phyloP scores from a whole-genome alignment of 176 grass and related monocot genomes.

The bread wheat (Triticum aestivum) region IWGSC_CS_RefSeq_v2.1 NC_057811.1:137690871-137691370 shows the following conservation, averaged over 20 bases:
- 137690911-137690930: conserved; percentile 79
- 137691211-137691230: conserved; percentile 67
- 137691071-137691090: conserved; percentile 66
- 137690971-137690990: conserved; percentile 9
- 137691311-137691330: too few species aligned
- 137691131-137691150: conserved; percentile 38
- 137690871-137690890: conserved; percentile 56
- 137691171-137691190: conserved; percentile 72
- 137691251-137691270: conserved; percentile 77
- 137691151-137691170: conserved; percentile 66
- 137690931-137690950: conserved; percentile 60
- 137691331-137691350: too few species aligned
- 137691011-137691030: not conserved
- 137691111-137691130: conserved; percentile 76
- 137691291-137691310: too few species aligned
- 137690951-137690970: conserved; percentile 60
- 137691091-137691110: conserved; percentile 71
- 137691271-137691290: not conserved
- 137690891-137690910: conserved; percentile 62
- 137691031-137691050: not conserved
- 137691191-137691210: conserved; percentile 77
- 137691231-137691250: conserved; percentile 72
- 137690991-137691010: too few species aligned
- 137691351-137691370: too few species aligned
- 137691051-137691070: conserved; percentile 36